phyloP scores from a whole-genome alignment of 2,329 filamentous ascomycete genomes.

The Cordyceps militaris region DNA sequence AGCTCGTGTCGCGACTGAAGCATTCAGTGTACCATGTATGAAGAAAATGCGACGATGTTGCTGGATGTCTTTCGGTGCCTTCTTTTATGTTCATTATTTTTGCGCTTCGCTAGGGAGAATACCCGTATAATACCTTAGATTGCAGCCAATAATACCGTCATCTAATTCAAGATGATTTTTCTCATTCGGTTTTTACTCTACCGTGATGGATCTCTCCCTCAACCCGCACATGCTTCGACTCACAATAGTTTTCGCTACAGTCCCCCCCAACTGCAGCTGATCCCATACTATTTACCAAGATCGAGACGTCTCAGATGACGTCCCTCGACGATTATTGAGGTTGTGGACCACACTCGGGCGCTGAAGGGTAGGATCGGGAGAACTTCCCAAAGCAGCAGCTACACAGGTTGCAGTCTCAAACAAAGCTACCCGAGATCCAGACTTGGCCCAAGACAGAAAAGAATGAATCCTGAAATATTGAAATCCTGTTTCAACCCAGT shows the following conservation, averaged over 20 bases:
- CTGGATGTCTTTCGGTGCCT: not conserved
- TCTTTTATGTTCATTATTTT: not conserved
- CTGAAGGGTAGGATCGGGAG: not conserved
- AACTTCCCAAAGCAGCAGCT: not conserved
- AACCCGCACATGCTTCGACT: too few species aligned
- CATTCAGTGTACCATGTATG: not conserved
- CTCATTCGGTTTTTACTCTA: too few species aligned
- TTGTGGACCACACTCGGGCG: not conserved
- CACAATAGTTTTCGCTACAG: too few species aligned
- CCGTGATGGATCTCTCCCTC: too few species aligned
- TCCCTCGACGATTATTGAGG: not conserved
- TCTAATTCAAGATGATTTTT: too few species aligned
- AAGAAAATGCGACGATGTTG: not conserved
- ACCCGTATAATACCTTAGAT: constrained; percentile 2
- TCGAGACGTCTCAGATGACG: not conserved
- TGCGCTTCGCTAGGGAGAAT: not conserved
- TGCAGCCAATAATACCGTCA: not conserved
- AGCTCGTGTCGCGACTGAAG: not conserved
- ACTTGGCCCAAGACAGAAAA: not conserved
- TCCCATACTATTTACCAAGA: too few species aligned
- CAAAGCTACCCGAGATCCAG: not conserved
- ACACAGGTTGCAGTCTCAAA: not conserved
- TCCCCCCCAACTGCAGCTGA: too few species aligned
- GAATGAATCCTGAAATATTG: too few species aligned
- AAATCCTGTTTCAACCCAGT: not conserved